Evolutionary conservation across 306 rosid species (phyloP), one percentile per base, ranked within the genome.

Genomic region (Pyrus communis): DNA sequence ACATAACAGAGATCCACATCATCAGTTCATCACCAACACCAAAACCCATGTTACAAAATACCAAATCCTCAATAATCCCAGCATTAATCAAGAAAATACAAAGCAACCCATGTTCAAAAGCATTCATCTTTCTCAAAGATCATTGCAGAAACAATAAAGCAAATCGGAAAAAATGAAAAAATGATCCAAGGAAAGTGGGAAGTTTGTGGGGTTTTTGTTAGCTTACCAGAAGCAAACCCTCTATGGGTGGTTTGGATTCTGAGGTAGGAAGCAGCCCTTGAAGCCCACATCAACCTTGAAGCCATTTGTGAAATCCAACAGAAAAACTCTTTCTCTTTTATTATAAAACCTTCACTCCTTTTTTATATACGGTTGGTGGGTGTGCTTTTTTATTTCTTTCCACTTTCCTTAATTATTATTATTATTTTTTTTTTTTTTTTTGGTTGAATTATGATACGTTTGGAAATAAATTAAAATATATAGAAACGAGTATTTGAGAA

Each of bases 251-350:
- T 78, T 11, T 95, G 87, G 85, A 93, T 76, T 88, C 88, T 87
- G 49, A 93, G 93, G 79, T 73, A 82, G 0, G 96, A 93, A 63
- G 96, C 93, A 65, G 92, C 91, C 76, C 92, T 86, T 69, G 98
- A 87, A 69, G 97, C 97, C 96, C 92, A 88, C 77, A 92, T 10
- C 78, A 87, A 83, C 42, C 89, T 82, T 67, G 90, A 80, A 78
- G 98, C 98, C 98, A 93, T 91, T 23, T 21, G 66, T 71, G 69
- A 33, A 51, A 77, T 25, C 69, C 31, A 3, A 60, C 70, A 75
- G 7, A 52, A 17, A 64, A 75, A 62, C 57, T 69, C 42, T n/a
- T n/a, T 11, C 61, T 11, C 61, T 9, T 28, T 25, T 17, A 22
- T 55, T 65, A 73, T 62, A 62, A 13, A 59, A 62, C 15, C 40